phyloP scores from a whole-genome alignment of 2,329 filamentous ascomycete genomes.

The Aureobasidium sp. region DNA sequence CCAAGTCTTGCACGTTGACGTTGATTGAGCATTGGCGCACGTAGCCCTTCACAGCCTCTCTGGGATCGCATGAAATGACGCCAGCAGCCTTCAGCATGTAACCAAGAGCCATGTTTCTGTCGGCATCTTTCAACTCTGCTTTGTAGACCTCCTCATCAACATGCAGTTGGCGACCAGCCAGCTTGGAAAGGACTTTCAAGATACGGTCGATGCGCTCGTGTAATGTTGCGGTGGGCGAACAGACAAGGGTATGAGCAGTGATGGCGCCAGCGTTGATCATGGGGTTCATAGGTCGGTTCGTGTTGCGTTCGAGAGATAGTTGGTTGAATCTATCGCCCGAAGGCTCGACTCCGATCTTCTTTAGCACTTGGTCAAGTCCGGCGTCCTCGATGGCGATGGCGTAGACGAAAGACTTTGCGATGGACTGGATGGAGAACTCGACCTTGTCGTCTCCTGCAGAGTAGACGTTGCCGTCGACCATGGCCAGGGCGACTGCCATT shows the following conservation, averaged over 20 bases:
- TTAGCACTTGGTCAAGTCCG: slow-evolving; percentile 27
- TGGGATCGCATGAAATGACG: slow-evolving; percentile 28
- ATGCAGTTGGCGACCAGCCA: slow-evolving; percentile 28
- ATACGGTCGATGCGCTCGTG: slow-evolving; percentile 31
- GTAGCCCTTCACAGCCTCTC: slow-evolving; percentile 30
- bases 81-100: slow-evolving; percentile 35
- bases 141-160: slow-evolving; percentile 33
- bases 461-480: slow-evolving; percentile 33
- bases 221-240: slow-evolving; percentile 21
- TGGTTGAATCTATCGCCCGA: slow-evolving; percentile 32
- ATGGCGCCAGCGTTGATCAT: slow-evolving; percentile 21
- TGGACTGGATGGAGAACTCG: slow-evolving; percentile 36
- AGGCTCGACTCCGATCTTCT: slow-evolving; percentile 34
- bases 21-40: slow-evolving; percentile 35
- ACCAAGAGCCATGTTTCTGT: slow-evolving; percentile 23
- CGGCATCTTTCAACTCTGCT: slow-evolving; percentile 28
- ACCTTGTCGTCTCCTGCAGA: slow-evolving; percentile 31
- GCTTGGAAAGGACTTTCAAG: slow-evolving; percentile 25
- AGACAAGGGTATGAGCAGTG: slow-evolving; percentile 18
- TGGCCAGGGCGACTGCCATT: slow-evolving; percentile 31
- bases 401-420: slow-evolving; percentile 35
- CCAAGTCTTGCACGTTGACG: slow-evolving; percentile 33
- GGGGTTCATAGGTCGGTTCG: slow-evolving; percentile 19
- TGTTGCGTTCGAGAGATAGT: slow-evolving; percentile 16
- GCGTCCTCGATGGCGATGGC: slow-evolving; percentile 33